Percentiles rank a stretch among this genome's conserved stretches.
These are phyloP conservation scores for Diaporthe destruens DNA, from an alignment of 2,329 filamentous ascomycete species.

Conservation along the genomic window DNA sequence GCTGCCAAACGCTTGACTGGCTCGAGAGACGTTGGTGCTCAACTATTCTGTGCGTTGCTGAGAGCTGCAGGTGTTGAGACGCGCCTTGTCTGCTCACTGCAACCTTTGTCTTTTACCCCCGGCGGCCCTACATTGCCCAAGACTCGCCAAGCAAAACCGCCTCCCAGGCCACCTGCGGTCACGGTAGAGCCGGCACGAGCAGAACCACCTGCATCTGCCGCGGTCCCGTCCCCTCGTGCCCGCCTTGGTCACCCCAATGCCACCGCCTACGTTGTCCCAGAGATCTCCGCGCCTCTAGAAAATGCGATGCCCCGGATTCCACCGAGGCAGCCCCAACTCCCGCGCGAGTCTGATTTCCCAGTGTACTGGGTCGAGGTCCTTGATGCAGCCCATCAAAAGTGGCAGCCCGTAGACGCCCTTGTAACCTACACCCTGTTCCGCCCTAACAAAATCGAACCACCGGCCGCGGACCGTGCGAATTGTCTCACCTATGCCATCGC, in stretches of 20 bases:
- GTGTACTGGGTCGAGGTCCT: slow-evolving; percentile 97
- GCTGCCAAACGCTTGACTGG: slow-evolving; percentile 79
- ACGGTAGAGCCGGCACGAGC: slow-evolving; percentile 30
- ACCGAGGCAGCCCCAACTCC: slow-evolving; percentile 50
- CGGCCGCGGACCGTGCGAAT: slow-evolving; percentile 81
- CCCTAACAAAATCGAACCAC: slow-evolving; percentile 83
- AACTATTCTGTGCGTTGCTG: slow-evolving; percentile 90
- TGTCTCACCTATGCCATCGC: slow-evolving; percentile 85
- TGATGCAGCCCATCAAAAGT: slow-evolving; percentile 87
- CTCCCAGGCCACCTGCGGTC: slow-evolving; percentile 45
- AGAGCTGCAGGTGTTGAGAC: slow-evolving; percentile 85
- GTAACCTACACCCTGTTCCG: slow-evolving; percentile 85
- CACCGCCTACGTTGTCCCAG: slow-evolving; percentile 64
- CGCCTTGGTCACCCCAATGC: slow-evolving; percentile 68
- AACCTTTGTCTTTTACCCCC: slow-evolving; percentile 79
- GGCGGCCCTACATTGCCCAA: slow-evolving; percentile 63
- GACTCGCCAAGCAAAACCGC: slow-evolving; percentile 50
- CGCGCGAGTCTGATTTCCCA: slow-evolving; percentile 81
- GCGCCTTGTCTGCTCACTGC: slow-evolving; percentile 89
- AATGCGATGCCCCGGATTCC: slow-evolving; percentile 48
- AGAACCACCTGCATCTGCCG: slow-evolving; percentile 48
- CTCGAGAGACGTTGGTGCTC: slow-evolving; percentile 89
- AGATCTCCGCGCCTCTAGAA: slow-evolving; percentile 54
- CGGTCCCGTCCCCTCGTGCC: slow-evolving; percentile 56
- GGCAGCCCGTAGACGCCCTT: slow-evolving; percentile 88